Evolutionary conservation across 208 protist species (phyloP), one percentile per base, ranked within the genome.

Genomic region (Vickermania ingenoplastis): DNA sequence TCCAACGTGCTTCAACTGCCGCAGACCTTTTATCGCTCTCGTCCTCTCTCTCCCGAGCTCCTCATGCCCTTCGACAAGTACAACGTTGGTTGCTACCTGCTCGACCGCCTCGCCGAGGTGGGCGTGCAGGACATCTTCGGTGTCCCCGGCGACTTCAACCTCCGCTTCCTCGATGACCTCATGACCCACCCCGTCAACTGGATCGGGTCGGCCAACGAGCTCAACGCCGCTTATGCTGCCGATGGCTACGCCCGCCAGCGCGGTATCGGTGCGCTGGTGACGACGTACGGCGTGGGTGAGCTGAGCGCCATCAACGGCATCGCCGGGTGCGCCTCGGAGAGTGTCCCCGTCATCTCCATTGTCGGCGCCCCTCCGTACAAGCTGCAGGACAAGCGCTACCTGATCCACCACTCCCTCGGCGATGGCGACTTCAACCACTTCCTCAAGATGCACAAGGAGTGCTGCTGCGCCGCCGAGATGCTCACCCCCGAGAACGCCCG

Each of bases 61-160:
- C n/a, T n/a, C n/a, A 83, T 83, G 77, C 71, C 77, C 0, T 60
- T 63, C 55, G 70, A 77, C n/a, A 70, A 59, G 30, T 83, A 83
- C 61, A 83, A 72, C 29, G 59, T 83, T 0, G 65, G 77, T 13
- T 83, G 77, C 63, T 77, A 83, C 63, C 55, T 83, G 36, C 59
- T 83, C 7, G 71, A 83, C 62, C 71, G 76, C 14, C 64, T 76
- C 2, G 56, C 61, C 41, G 71, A 83, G 69, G 53, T 67, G 3
- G 73, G 73, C 24, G 73, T 69, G 45, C 65, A 72, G 2, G 68
- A 83, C 66, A 53, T 83, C 36, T 83, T 83, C 41, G 77, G 77
- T 53, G 72, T 79, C 22, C 77, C 77, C n/a, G 77, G 77, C 53
- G 77, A 83, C 67, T 83, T 69, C 61, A 83, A 83, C 59, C 72